A percentile compares a stretch with the other conserved stretches of the same genome.
Conservation (phyloP, 306 rosid genomes). For the Astragalus membranaceus region DNA sequence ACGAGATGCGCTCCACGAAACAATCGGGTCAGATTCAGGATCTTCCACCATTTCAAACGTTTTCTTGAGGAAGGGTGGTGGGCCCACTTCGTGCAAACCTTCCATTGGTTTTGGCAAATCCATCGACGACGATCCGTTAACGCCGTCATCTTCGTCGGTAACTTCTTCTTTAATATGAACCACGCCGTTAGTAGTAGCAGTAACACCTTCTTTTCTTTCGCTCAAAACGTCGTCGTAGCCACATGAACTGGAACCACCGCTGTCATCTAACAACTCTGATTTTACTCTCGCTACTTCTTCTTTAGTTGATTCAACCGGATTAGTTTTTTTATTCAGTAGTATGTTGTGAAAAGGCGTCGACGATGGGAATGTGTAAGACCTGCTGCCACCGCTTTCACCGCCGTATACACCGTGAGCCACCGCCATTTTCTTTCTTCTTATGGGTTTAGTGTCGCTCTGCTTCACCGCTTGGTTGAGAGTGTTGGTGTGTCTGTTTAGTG, state of each 20-base stretch:
- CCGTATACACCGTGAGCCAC: slow-evolving; percentile 16
- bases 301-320: neutral
- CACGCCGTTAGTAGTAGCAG: neutral
- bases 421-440: slow-evolving; percentile 14
- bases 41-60: slow-evolving; percentile 88
- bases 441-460: neutral
- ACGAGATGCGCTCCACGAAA: slow-evolving; percentile 62
- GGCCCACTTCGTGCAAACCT: slow-evolving; percentile 61
- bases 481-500: neutral
- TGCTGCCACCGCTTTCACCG: neutral
- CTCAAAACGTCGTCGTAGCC: slow-evolving; percentile 16
- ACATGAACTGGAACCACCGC: neutral
- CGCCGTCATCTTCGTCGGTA: slow-evolving; percentile 6
- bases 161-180: slow-evolving; percentile 40
- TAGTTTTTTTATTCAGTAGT: neutral
- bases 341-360: neutral
- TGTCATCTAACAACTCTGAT: slow-evolving; percentile 13
- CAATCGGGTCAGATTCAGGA: slow-evolving; percentile 61
- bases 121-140: slow-evolving; percentile 25
- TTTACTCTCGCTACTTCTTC: slow-evolving; percentile 9
- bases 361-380: neutral
- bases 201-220: slow-evolving; percentile 3
- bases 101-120: slow-evolving; percentile 58
- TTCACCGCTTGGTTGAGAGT: neutral
- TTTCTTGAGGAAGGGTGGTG: slow-evolving; percentile 86